These are phyloP conservation scores for Cymbopogon flexuosus DNA, from an alignment of 202 grass and related monocot species.

Conservation along the genomic window DNA sequence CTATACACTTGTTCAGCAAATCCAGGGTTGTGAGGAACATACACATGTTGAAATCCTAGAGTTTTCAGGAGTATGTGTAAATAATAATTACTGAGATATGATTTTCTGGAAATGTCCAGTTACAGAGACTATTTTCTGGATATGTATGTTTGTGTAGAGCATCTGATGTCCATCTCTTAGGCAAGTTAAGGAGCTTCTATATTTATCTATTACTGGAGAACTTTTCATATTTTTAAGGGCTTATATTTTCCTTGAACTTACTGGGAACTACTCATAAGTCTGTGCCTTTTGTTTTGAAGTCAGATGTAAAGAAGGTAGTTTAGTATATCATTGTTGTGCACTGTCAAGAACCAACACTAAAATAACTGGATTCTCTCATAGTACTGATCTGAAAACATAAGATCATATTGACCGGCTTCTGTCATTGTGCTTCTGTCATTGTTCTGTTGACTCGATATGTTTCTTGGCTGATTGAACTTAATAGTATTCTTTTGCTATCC, in stretches of 20 bases:
- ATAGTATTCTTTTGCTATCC: neutral
- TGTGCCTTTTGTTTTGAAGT: neutral
- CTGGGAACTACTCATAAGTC: neutral
- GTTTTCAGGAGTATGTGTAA: neutral
- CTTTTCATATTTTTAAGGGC: neutral
- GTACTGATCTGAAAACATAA: neutral
- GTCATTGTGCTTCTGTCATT: slow-evolving; percentile 10
- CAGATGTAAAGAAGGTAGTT: neutral
- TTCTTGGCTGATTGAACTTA: neutral
- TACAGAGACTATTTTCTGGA: neutral
- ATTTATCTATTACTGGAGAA: neutral
- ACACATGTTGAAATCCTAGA: neutral
- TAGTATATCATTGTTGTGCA: neutral
- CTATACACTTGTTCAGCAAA: neutral
- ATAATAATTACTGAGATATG: neutral
- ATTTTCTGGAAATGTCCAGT: neutral
- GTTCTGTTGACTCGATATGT: neutral
- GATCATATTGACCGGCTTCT: neutral
- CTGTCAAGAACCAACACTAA: neutral
- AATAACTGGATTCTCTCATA: neutral
- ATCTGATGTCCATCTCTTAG: neutral
- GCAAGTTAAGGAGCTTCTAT: neutral
- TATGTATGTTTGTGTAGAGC: neutral
- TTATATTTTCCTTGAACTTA: neutral
- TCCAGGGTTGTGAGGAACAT: neutral